phyloP scores from a whole-genome alignment of 371 early-diverging fungal species.

The Entomophthora muscae region DNA sequence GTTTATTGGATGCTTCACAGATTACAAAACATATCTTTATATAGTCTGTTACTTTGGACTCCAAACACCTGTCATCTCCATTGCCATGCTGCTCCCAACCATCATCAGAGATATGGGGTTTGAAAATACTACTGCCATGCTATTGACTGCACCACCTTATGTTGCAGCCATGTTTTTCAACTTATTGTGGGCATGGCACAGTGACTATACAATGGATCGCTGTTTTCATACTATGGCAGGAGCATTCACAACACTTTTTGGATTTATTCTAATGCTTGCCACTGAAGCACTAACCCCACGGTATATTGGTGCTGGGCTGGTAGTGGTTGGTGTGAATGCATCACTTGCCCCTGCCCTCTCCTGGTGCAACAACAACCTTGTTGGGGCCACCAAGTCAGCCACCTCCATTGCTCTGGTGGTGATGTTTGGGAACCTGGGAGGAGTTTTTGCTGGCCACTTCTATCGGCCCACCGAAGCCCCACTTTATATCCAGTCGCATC shows the following conservation, averaged over 20 bases:
- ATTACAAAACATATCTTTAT: slow-evolving; percentile 21
- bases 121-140: slow-evolving; percentile 17
- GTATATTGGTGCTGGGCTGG: slow-evolving; percentile 11
- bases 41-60: slow-evolving; percentile 21
- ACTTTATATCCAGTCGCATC: background rate
- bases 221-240: slow-evolving; percentile 12
- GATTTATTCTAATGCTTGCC: slow-evolving; percentile 13
- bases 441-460: slow-evolving; percentile 11
- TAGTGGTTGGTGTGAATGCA: slow-evolving; percentile 12
- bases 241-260: slow-evolving; percentile 8
- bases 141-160: slow-evolving; percentile 23
- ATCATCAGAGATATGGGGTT: slow-evolving; percentile 25
- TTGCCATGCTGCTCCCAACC: slow-evolving; percentile 31
- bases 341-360: slow-evolving; percentile 10
- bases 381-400: slow-evolving; percentile 37
- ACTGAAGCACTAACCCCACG: slow-evolving; percentile 9
- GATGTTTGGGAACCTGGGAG: slow-evolving; percentile 35
- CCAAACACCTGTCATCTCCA: slow-evolving; percentile 18
- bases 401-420: slow-evolving; percentile 30
- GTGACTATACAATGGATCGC: slow-evolving; percentile 14
- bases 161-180: slow-evolving; percentile 15
- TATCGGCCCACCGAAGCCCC: slow-evolving; percentile 5
- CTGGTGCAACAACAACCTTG: slow-evolving; percentile 29
- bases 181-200: slow-evolving; percentile 14
- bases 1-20: slow-evolving; percentile 21